Evolutionary conservation across 176 grass and related monocot species (phyloP), one percentile per base, ranked within the genome.

Genomic region (Lolium multiflorum): DNA sequence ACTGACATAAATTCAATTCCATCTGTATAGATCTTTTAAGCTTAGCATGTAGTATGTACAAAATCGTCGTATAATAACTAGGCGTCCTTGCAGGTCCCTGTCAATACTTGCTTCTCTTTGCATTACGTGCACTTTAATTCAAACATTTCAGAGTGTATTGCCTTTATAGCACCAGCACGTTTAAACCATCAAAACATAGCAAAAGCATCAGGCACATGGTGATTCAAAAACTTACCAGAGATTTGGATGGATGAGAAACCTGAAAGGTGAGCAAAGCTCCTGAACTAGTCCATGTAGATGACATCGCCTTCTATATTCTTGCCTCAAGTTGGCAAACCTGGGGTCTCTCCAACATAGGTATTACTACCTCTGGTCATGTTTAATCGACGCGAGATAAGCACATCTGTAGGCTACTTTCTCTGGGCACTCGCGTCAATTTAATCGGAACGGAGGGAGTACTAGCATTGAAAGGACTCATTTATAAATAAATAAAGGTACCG

Each of bases 1-100:
- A 71, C 52, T 77, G 35, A 7, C 71, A 82, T 28, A 62, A 75
- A 62, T 51, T 70, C 82, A 82, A 82, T 86, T 82, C 79, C 20
- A 44, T 82, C 46, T 86, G 79, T 47, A 77, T 70, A 80, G 44
- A 80, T 62, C 60, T 67, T 74, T 51, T 43, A 75, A 74, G 15
- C 24, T 48, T 74, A 47, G 47, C 28, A 35, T 35, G 31, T 35
- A 35, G 31, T 3, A 74, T 74, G 44, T 74, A 48, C 58, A 62
- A 64, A 11, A 28, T 64, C 5, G 22, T 6, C 10, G 11, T 13
- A 64, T 64, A 64, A 64, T 28, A 64, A 14, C 4, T 64, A 11
- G 12, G 25, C 62, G 13, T 65, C 26, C 61, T 35, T 65, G 13
- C 62, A 31, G 13, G 11, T 64, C 3, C 22, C 11, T 26, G 26